Percentiles rank a stretch among this genome's conserved stretches.
These are phyloP conservation scores for Nepenthes mirabilis DNA, from an alignment of 148 eudicot genomes.

Conservation along the genomic window DNA sequence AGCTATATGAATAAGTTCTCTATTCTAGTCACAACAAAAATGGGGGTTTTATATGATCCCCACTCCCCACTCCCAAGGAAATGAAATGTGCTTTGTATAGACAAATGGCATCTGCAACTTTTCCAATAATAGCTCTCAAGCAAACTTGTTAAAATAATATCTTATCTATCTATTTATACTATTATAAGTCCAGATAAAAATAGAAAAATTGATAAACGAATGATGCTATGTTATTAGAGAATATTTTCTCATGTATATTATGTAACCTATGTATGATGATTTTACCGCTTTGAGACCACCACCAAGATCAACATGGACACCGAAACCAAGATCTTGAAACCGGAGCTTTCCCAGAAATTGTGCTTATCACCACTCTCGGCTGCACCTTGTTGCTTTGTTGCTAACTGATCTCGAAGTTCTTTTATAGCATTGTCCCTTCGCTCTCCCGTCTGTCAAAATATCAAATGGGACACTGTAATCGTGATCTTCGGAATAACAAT, in stretches of 20 bases:
- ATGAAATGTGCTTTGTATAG: too few relatives aligned
- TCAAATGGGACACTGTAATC: neutral
- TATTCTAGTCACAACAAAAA: too few relatives aligned
- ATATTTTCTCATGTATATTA: neutral
- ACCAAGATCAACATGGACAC: conserved; percentile 80
- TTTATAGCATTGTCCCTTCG: conserved; percentile 77
- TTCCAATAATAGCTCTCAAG: too few relatives aligned
- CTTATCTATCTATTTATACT: too few relatives aligned
- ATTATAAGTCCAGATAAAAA: too few relatives aligned
- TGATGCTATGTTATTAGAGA: neutral
- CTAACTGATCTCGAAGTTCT: conserved; percentile 70
- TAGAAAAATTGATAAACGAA: too few relatives aligned
- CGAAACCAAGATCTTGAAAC: conserved; percentile 67
- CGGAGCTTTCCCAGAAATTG: conserved; percentile 72
- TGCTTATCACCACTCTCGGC: conserved; percentile 23
- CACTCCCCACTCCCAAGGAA: too few relatives aligned
- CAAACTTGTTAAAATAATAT: too few relatives aligned
- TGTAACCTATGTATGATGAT: neutral
- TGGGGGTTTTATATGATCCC: too few relatives aligned
- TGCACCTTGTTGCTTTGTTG: conserved; percentile 30
- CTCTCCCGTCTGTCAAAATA: conserved; percentile 59
- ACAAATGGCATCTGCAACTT: too few relatives aligned
- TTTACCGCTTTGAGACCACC: conserved; percentile 68
- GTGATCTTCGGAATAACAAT: neutral
- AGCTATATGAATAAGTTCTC: too few relatives aligned